phyloP scores from a whole-genome alignment of 2,329 filamentous ascomycete genomes.

The Ceratocystis huliohia region DNA sequence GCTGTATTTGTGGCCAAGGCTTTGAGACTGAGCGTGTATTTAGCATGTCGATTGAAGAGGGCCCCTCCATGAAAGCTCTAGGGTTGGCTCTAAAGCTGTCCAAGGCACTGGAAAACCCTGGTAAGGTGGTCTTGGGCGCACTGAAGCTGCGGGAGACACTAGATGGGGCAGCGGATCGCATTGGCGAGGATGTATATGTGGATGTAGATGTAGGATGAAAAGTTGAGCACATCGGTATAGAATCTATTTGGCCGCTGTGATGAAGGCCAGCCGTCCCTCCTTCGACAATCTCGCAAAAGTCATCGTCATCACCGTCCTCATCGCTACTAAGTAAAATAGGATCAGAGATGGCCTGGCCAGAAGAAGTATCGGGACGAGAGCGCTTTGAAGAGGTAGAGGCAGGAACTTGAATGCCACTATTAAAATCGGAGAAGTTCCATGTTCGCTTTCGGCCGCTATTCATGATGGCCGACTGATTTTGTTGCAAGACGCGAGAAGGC shows the following conservation, averaged over 20 bases:
- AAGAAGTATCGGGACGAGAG: background rate
- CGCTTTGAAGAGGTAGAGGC: background rate
- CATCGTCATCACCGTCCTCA: constrained; percentile 16
- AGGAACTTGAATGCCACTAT: too few relatives aligned
- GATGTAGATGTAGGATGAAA: background rate
- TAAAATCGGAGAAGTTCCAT: background rate
- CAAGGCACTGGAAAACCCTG: constrained; percentile 1
- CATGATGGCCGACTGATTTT: background rate
- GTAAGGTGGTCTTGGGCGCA: background rate
- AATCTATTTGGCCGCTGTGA: background rate
- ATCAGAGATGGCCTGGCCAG: background rate
- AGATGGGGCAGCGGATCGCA: background rate
- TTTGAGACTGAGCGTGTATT: background rate
- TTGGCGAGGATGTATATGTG: background rate
- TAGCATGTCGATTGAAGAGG: background rate
- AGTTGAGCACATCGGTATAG: background rate
- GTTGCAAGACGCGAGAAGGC: background rate
- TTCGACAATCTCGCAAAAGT: constrained; percentile 7
- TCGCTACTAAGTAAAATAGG: constrained; percentile 12
- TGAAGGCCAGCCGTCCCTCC: constrained; percentile 9
- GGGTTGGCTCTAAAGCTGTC: constrained; percentile 1
- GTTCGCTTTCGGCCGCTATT: background rate
- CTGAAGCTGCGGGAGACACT: background rate
- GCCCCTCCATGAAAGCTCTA: background rate
- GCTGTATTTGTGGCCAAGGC: background rate